phyloP scores from a whole-genome alignment of 73 alveolate species.

The Loxodes magnus region DNA sequence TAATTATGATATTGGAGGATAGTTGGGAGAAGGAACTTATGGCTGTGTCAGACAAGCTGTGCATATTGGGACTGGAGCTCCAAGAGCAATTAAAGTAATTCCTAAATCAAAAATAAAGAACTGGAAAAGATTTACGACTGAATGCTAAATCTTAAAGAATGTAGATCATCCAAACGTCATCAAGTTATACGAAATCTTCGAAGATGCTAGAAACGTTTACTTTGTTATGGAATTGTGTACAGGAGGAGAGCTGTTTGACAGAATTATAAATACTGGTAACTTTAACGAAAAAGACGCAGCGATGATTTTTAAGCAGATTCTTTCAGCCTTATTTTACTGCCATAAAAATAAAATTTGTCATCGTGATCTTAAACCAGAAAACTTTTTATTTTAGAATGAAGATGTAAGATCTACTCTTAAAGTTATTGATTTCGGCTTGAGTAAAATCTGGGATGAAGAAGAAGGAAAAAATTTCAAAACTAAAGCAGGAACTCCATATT shows the following conservation, averaged over 20 bases:
- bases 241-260: constrained; percentile 80
- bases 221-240: constrained; percentile 48
- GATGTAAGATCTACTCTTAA: constrained; percentile 45
- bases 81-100: constrained; percentile 33
- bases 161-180: constrained; percentile 81
- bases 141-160: constrained; percentile 51
- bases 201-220: constrained; percentile 63
- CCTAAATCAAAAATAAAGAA: constrained; percentile 2
- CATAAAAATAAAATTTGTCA: constrained; percentile 85
- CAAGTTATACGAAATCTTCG: constrained; percentile 71
- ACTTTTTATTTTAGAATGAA: constrained; percentile 55
- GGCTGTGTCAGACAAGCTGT: constrained; percentile 50
- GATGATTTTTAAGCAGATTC: constrained; percentile 71
- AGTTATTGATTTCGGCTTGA: constrained; percentile 87
- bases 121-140: constrained; percentile 52
- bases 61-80: constrained; percentile 37
- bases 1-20: constrained; percentile 32
- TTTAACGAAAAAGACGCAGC: constrained; percentile 71
- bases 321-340: constrained; percentile 87
- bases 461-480: constrained; percentile 43
- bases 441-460: constrained; percentile 26
- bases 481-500: constrained; percentile 78
- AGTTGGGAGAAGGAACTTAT: constrained; percentile 50
- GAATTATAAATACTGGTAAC: constrained; percentile 50
- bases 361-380: constrained; percentile 81